phyloP scores from a whole-genome alignment of 345 rosid genomes.

The Aquilaria malaccensis region DNA sequence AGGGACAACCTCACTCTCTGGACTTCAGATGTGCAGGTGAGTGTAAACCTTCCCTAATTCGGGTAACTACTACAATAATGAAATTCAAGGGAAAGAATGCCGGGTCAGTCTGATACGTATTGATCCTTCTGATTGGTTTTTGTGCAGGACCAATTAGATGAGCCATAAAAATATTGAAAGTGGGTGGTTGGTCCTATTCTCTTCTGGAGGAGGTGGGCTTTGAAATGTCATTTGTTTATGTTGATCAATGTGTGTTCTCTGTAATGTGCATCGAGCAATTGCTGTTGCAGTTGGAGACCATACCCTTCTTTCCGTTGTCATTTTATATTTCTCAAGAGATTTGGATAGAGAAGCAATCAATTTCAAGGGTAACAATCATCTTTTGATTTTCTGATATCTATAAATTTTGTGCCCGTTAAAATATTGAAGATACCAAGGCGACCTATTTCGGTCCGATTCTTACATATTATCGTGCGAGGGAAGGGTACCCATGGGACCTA shows the following conservation, averaged over 20 bases:
- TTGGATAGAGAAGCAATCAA: no score
- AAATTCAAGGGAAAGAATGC: no score
- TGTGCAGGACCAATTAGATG: conserved; percentile 73
- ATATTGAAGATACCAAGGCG: no score
- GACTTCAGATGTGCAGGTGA: conserved; percentile 95
- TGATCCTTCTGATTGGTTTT: not conserved
- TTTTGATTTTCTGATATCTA: no score
- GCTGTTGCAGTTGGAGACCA: not conserved
- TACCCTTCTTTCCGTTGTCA: no score
- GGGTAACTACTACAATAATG: no score
- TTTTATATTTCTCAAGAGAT: no score
- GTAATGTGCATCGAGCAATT: conserved; percentile 10
- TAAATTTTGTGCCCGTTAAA: no score
- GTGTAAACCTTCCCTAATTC: not conserved
- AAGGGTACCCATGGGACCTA: no score
- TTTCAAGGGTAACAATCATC: no score
- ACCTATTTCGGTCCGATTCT: no score
- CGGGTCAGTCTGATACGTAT: not conserved
- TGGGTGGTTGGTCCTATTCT: conserved; percentile 28
- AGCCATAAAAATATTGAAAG: conserved; percentile 34
- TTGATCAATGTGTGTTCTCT: conserved; percentile 24
- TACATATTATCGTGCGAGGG: no score
- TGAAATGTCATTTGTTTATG: conserved; percentile 47
- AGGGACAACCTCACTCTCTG: conserved; percentile 96
- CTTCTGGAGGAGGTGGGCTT: conserved; percentile 56